Evolutionary conservation across 768 basidiomycete genomes (phyloP), one percentile per base, ranked within the genome.

Genomic region (Lentinula guzmanii): DNA sequence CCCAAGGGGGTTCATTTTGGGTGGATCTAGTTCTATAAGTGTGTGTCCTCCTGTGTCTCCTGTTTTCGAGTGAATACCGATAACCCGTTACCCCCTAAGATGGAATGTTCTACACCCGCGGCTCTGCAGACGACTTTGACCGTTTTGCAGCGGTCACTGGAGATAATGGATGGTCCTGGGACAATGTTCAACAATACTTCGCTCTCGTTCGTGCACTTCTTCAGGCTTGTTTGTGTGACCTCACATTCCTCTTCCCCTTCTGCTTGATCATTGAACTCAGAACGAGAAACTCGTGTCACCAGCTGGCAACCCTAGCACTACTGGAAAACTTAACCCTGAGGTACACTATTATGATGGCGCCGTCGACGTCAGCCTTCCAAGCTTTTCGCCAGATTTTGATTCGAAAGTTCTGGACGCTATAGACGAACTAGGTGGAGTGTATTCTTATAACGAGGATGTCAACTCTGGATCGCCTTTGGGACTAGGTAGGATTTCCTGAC

Each of bases 341-440:
- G 54, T 72, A n/a, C 76, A 77, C 62, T 65, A 69, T 43, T 58
- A 52, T 7, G 41, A 62, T 24, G 75, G 77, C 7, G 67, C 70
- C 28, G 71, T 57, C 52, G 53, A 54, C 39, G 70, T 75, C 54
- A 70, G 70, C 56, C 63, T 76, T 70, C 74, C 7, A 1, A 39
- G 52, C 31, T 70, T 65, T 48, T 66, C 70, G 3, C 71, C 66
- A 35, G 59, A 68, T 5, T 68, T 77, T 24, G 76, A 77, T 58
- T 60, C 64, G 1, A 70, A 68, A 2, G 71, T 79, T 15, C 68
- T 81, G n/a, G 69, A 69, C 8, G 74, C 79, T 1, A 73, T 76
- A 0, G 39, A 69, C 34, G 69, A 77, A 56, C 63, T 75, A 5
- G 46, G 69, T 0, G 65, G 68, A 0, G 71, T 75, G 31, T 78